Base-by-base conservation (phyloP, 257 asterid species). In the Oldenlandia corymbosa region DNA sequence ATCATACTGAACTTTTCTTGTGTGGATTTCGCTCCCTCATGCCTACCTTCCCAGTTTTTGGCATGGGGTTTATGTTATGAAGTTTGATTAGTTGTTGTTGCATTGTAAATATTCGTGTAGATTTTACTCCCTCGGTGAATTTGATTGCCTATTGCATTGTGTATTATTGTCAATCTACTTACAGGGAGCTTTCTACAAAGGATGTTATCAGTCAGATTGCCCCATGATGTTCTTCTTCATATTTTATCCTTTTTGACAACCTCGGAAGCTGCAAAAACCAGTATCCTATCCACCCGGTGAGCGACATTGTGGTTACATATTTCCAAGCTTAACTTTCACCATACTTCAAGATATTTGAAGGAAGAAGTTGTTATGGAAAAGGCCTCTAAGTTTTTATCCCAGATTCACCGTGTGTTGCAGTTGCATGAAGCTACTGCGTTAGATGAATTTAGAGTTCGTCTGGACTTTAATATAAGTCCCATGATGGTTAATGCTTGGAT, bases 281-380 rank as follows among this genome's bases (percentile, higher is more conserved):
- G 58, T 52, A 17, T 27, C 13, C 58, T 52, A 10, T 52, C 58
- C 34, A 52, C 58, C 14, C 58, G 36, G 11, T 52, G 58, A 32
- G 17, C 36, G 1, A 26, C 58, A 7, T 18, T 52, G 58, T 52
- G 58, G 58, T 11, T 28, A 32, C 36, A 5, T 17, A 20, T 32
- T 24, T 17, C 30, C 14, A 26, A 11, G 34, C 36, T 52, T 24
- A 10, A 5, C 14, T 52, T 52, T 13, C 12, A 7, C 28, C 12
- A 17, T 52, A 20, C 14, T 2, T 17, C 58, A 2, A 52, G 36
- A 52, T 2, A 21, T 16, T 8, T 52, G 24, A 8, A 52, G 0
- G 6, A 7, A 13, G 36, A 5, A 27, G n/a, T 7, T 52, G 28
- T 27, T 8, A 23, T 9, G 13, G 34, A 52, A 26, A n/a, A 52